These are phyloP conservation scores for Papiliotrema nemorosa DNA, from an alignment of 1,284 basidiomycete species.

Conservation along the genomic window DNA sequence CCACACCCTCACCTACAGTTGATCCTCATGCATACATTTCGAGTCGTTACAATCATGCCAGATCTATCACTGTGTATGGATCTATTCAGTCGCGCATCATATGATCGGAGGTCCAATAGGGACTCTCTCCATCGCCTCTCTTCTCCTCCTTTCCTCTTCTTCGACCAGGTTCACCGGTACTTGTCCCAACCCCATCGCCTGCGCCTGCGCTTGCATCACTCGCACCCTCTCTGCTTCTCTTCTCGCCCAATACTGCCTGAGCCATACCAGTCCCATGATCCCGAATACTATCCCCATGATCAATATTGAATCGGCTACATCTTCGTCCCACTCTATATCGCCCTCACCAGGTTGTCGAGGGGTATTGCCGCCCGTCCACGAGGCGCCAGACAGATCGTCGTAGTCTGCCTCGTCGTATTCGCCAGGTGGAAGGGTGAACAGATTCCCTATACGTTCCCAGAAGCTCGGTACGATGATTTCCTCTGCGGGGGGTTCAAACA, in stretches of 20 bases:
- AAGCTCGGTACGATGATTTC: conserved; percentile 5
- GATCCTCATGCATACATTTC: no score
- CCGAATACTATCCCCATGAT: conserved; percentile 22
- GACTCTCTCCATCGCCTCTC: background rate
- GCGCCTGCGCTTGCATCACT: conserved; percentile 9
- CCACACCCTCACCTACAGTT: no score
- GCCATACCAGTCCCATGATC: conserved; percentile 25
- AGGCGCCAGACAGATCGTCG: conserved; percentile 7
- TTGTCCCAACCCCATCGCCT: background rate
- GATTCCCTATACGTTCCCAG: conserved; percentile 25
- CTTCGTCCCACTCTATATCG: conserved; percentile 26
- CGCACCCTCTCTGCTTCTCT: conserved; percentile 11
- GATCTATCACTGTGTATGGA: no score
- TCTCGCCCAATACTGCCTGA: conserved; percentile 22
- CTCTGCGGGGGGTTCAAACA: conserved; percentile 35
- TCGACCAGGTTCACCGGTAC: background rate
- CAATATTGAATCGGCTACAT: conserved; percentile 31
- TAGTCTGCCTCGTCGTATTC: conserved; percentile 10
- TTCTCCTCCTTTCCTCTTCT: background rate
- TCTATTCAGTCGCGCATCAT: background rate
- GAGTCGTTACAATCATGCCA: no score
- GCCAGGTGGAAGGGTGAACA: conserved; percentile 2
- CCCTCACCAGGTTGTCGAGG: background rate
- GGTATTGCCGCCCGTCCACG: background rate
- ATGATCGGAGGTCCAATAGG: background rate